Percentiles rank a stretch among this genome's conserved stretches.
phyloP scores from a whole-genome alignment of 768 basidiomycete genomes.

The Russula emetica region DNA sequence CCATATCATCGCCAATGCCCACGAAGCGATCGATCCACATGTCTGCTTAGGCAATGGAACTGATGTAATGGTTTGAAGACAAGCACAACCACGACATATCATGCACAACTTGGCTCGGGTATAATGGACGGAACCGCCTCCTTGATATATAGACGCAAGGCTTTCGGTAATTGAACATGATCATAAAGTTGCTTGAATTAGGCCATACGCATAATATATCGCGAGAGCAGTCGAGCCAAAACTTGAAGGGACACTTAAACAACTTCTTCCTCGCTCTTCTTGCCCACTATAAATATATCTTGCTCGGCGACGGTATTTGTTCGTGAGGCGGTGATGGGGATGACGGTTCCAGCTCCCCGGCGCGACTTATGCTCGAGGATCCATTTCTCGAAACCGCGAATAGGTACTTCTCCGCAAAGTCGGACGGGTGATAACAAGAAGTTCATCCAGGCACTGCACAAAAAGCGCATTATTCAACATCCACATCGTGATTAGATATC shows the following conservation, averaged over 20 bases:
- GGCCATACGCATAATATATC: background rate
- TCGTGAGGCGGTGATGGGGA: conserved; percentile 13
- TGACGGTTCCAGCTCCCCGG: background rate
- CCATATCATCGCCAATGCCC: too few species aligned
- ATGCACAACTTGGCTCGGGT: too few species aligned
- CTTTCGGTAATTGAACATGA: too few species aligned
- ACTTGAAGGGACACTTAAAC: background rate
- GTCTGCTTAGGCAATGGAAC: too few species aligned
- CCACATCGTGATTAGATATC: background rate
- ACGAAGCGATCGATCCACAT: too few species aligned
- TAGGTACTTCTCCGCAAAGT: conserved; percentile 22
- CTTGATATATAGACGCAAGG: too few species aligned
- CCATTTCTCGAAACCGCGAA: conserved; percentile 23
- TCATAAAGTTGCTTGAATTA: too few species aligned
- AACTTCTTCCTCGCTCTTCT: conserved; percentile 6
- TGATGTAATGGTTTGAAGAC: too few species aligned
- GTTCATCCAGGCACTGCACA: conserved; percentile 24
- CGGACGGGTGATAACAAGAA: conserved; percentile 18
- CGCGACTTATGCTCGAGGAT: conserved; percentile 12
- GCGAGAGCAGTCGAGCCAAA: background rate
- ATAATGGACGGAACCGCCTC: too few species aligned
- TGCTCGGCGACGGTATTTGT: background rate
- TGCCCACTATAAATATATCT: background rate
- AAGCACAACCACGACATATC: too few species aligned
- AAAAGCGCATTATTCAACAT: background rate